phyloP scores from a whole-genome alignment of 768 basidiomycete genomes.

The Termitomyces sp. region DNA sequence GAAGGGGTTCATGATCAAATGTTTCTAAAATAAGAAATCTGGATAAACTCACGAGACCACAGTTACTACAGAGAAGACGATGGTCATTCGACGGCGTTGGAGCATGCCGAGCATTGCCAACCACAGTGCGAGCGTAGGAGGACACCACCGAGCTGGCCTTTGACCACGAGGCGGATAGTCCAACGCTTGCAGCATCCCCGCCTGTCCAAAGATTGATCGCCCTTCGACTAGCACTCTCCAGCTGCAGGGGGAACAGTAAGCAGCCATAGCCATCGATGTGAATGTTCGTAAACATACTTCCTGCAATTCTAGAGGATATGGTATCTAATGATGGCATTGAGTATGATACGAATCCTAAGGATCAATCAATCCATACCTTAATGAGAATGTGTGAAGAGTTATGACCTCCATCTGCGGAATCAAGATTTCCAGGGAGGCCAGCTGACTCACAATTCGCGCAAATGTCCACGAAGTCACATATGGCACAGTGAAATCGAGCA shows the following conservation, averaged over 20 bases:
- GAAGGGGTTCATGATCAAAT: not conserved
- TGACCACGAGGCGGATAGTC: slow-evolving; percentile 39
- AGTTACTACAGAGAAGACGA: slow-evolving; percentile 56
- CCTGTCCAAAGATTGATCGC: slow-evolving; percentile 76
- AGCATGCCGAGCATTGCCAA: slow-evolving; percentile 44
- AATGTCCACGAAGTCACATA: slow-evolving; percentile 82
- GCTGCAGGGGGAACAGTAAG: slow-evolving; percentile 19
- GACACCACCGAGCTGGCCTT: slow-evolving; percentile 59
- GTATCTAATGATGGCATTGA: slow-evolving; percentile 57
- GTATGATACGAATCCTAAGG: not conserved
- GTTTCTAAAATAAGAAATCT: not conserved
- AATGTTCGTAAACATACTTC: slow-evolving; percentile 42
- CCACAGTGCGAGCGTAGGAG: slow-evolving; percentile 63
- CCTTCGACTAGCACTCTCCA: slow-evolving; percentile 67
- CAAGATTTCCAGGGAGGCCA: slow-evolving; percentile 79
- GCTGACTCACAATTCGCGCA: slow-evolving; percentile 86
- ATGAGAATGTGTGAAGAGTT: slow-evolving; percentile 89
- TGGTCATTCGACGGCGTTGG: slow-evolving; percentile 45
- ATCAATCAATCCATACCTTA: slow-evolving; percentile 52
- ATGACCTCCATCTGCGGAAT: slow-evolving; percentile 74
- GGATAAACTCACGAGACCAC: slow-evolving; percentile 43
- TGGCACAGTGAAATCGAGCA: slow-evolving; percentile 88
- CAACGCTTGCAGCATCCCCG: slow-evolving; percentile 65
- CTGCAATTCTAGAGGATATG: slow-evolving; percentile 69
- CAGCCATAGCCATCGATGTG: not conserved